Evolutionary conservation across 23 red algal species (phyloP).

Genomic region (Gracilaria gracilis): DNA sequence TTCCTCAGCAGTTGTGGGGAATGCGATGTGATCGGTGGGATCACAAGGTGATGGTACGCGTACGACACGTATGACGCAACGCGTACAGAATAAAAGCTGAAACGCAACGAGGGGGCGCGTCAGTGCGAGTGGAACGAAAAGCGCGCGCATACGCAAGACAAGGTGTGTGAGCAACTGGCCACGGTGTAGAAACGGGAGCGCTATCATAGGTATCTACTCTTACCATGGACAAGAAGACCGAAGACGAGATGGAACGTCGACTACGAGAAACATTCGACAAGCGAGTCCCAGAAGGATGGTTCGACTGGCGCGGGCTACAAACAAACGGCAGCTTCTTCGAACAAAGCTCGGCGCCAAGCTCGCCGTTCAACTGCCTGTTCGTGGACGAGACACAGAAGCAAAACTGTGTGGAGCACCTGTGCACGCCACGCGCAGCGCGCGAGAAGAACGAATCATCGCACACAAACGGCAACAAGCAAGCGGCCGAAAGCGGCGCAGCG

Average conservation of each 20-base stretch:
- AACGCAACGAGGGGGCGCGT: background rate
- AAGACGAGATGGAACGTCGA: constrained; percentile 16
- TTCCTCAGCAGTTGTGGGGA: too few relatives aligned
- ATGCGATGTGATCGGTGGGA: too few relatives aligned
- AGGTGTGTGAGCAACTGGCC: too few relatives aligned
- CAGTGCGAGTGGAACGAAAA: background rate
- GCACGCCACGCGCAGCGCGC: background rate
- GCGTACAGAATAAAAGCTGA: background rate
- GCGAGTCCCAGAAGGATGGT: constrained; percentile 15
- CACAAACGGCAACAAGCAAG: background rate
- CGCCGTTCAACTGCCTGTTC: constrained; percentile 33
- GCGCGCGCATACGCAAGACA: too few relatives aligned
- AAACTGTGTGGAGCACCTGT: constrained; percentile 12
- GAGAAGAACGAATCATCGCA: background rate
- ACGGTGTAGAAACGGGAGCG: background rate
- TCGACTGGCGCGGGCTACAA: constrained; percentile 30
- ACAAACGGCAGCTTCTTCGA: constrained; percentile 34
- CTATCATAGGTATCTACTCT: too few relatives aligned
- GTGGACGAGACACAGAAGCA: constrained; percentile 27
- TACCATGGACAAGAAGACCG: background rate
- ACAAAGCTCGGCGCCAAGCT: constrained; percentile 7
- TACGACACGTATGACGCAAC: background rate
- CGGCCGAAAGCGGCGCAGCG: too few relatives aligned
- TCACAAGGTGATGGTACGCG: background rate
- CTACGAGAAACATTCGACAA: constrained; percentile 13